Conservation (phyloP, 495 filamentous ascomycete genomes). For the Aspergillus ellipticus region DNA sequence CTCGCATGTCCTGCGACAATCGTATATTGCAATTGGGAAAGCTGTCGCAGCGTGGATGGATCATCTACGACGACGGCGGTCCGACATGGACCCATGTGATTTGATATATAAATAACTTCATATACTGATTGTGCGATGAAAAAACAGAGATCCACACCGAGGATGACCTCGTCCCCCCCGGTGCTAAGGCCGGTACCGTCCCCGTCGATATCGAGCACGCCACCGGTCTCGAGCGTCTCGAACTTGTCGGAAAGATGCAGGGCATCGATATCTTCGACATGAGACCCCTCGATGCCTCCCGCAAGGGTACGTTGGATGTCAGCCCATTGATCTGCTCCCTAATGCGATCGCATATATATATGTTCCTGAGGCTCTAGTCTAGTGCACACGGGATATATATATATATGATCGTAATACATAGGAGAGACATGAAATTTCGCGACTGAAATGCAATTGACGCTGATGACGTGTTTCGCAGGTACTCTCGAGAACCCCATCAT, state of each 20-base stretch:
- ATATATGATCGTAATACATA: no score
- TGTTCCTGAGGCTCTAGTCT: no score
- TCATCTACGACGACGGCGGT: no score
- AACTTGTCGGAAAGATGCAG: slow-evolving; percentile 99
- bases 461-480: slow-evolving; percentile 48
- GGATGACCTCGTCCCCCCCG: slow-evolving; percentile 78
- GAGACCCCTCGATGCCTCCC: slow-evolving; percentile 87
- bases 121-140: slow-evolving; percentile 12
- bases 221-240: slow-evolving; percentile 95
- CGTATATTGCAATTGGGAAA: slow-evolving; percentile 8
- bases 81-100: no score
- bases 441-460: neutral
- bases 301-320: slow-evolving; percentile 75
- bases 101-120: neutral
- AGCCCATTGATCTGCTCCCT: no score
- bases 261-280: slow-evolving; percentile 98
- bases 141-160: slow-evolving; percentile 80
- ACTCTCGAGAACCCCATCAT: slow-evolving; percentile 86
- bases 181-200: slow-evolving; percentile 75
- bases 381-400: no score
- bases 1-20: neutral
- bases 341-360: no score
- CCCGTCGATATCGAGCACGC: slow-evolving; percentile 92
- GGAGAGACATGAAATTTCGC: no score
- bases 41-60: no score